Conservation (phyloP, 257 asterid species). For the Orobanche coerulescens region DNA sequence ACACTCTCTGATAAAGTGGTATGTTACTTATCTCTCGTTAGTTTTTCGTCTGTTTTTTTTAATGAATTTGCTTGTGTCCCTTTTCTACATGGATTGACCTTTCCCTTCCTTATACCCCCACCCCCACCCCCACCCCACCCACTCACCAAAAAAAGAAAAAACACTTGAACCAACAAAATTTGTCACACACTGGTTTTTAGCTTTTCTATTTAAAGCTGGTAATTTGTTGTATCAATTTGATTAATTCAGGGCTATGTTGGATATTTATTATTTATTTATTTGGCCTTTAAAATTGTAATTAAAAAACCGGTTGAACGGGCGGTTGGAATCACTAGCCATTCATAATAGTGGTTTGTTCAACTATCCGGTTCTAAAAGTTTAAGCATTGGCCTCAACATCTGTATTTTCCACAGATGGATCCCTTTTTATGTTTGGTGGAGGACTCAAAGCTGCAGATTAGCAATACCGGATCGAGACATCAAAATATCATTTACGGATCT, state of each 20-base stretch:
- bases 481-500: slow-evolving; percentile 51
- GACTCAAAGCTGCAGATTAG: slow-evolving; percentile 72
- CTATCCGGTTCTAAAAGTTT: not conserved
- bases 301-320: no score
- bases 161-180: not conserved
- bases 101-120: no score
- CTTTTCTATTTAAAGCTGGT: not conserved
- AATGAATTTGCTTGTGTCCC: slow-evolving; percentile 3
- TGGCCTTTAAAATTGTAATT: no score
- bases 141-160: no score
- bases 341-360: no score
- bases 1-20: slow-evolving; percentile 52
- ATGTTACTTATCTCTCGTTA: slow-evolving; percentile 14
- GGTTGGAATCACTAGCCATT: no score
- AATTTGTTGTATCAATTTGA: no score
- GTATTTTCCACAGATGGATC: slow-evolving; percentile 63
- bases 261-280: not conserved
- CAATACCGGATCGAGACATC: slow-evolving; percentile 33
- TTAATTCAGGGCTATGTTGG: no score
- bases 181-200: not conserved
- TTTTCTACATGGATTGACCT: not conserved
- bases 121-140: not conserved
- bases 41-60: not conserved
- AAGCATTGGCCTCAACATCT: not conserved
- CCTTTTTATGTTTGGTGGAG: slow-evolving; percentile 67